These are phyloP conservation scores for Chlorociboria aeruginascens DNA, from an alignment of 495 filamentous ascomycete species.

Conservation along the genomic window DNA sequence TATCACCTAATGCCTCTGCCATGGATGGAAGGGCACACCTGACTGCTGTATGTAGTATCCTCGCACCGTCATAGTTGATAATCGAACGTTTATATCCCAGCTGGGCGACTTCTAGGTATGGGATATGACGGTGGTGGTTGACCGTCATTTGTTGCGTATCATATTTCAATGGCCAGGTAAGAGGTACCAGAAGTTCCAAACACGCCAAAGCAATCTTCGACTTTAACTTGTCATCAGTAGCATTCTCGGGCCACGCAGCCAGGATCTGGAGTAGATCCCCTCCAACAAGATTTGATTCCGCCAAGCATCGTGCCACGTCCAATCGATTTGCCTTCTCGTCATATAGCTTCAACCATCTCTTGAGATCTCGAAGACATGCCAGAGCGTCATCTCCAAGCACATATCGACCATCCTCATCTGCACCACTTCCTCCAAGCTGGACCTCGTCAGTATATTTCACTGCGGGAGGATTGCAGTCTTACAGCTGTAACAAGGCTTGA, in stretches of 20 bases:
- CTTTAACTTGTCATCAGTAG: slow-evolving; percentile 57
- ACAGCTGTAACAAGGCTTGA: slow-evolving; percentile 87
- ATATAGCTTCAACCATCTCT: slow-evolving; percentile 87
- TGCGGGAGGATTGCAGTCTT: slow-evolving; percentile 27
- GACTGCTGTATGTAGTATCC: slow-evolving; percentile 66
- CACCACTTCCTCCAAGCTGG: slow-evolving; percentile 78
- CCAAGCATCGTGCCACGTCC: slow-evolving; percentile 88
- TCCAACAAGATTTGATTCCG: slow-evolving; percentile 84
- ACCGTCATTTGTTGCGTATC: slow-evolving; percentile 69
- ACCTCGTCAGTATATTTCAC: background rate
- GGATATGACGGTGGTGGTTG: slow-evolving; percentile 84
- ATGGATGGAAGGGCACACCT: slow-evolving; percentile 81
- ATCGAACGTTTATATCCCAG: slow-evolving; percentile 80
- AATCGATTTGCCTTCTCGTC: slow-evolving; percentile 89
- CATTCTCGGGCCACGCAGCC: slow-evolving; percentile 57
- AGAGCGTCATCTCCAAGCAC: slow-evolving; percentile 86
- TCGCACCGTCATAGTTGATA: slow-evolving; percentile 63
- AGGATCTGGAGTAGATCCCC: slow-evolving; percentile 87
- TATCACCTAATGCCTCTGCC: slow-evolving; percentile 61
- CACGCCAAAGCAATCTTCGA: slow-evolving; percentile 76
- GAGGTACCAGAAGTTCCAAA: slow-evolving; percentile 81
- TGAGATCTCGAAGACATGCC: slow-evolving; percentile 83
- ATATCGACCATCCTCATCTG: slow-evolving; percentile 72
- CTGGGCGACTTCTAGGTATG: slow-evolving; percentile 79
- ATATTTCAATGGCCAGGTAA: slow-evolving; percentile 90